Base-by-base conservation (phyloP, 2,329 filamentous ascomycete genomes). In the Colletotrichum ledebouriae region DNA sequence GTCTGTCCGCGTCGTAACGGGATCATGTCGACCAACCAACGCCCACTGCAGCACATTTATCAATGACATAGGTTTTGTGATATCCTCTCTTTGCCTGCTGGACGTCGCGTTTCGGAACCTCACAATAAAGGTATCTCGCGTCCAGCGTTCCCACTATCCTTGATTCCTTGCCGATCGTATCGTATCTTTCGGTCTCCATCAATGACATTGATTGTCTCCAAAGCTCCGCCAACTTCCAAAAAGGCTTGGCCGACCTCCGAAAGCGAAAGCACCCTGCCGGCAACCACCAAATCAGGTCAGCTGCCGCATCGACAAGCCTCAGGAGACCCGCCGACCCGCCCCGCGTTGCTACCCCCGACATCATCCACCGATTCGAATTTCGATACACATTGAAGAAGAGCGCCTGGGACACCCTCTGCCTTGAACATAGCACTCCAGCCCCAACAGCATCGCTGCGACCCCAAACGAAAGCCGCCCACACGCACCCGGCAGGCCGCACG, bases 211-310 rank as follows among this genome's bases (percentile, higher is more conserved):
- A 62, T 61, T 55, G 33, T 41, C 34, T 66, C 63, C 58, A 57
- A 11, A 46, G 50, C 49, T 47, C 50, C 63, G 34, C 49, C 25
- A 5, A 29, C 25, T 6, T 29, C 58, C 42, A 33, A 46, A 42
- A 33, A 63, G 42, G 20, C 52, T 56, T 58, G 34, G 59, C 47
- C 34, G 34, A 25, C 49, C 55, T 59, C 20, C 61, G 15, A 47
- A 46, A 47, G 39, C 62, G 56, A 65, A 57, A 67, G 52, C 50
- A 44, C 25, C 49, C 64, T 64, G 60, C 60, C 46, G 60, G 53
- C 60, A 52, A 67, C 53, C 65, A 41, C n/a, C 46, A 41, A 58
- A 64, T 49, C 60, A 67, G 65, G 46, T 59, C 64, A 63, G 15
- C 59, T 46, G 64, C 64, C 20, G 37, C 44, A 58, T 58, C 64